A percentile compares a stretch with the other conserved stretches of the same genome.
Conservation (phyloP, 768 basidiomycete species). For the Gautieria morchelliformis region DNA sequence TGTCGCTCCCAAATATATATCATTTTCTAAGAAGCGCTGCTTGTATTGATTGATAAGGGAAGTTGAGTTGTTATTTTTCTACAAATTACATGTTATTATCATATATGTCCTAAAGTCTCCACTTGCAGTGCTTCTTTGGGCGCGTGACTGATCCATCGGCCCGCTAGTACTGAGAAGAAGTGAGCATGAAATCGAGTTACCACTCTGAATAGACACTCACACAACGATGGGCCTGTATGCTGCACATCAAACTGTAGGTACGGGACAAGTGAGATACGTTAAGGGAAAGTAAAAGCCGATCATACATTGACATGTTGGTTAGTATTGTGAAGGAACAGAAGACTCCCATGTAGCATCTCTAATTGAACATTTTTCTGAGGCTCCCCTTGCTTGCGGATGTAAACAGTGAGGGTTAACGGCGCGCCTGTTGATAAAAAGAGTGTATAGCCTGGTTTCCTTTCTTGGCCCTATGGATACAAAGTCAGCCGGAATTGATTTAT, state of each 20-base stretch:
- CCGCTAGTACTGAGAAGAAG: background rate
- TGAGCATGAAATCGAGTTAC: background rate
- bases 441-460: background rate
- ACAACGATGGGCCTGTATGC: background rate
- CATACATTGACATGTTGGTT: background rate
- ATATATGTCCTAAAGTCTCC: background rate
- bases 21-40: no score
- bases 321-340: background rate
- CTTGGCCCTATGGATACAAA: background rate
- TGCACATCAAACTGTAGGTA: background rate
- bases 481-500: background rate
- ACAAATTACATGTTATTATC: no score
- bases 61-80: no score
- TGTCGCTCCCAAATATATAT: no score
- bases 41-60: no score
- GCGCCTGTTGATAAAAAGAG: background rate
- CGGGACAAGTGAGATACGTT: background rate
- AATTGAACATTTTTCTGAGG: background rate
- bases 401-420: background rate
- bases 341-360: background rate
- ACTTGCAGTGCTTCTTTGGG: background rate
- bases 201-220: background rate
- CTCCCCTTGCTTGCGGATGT: background rate
- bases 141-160: background rate
- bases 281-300: background rate